A percentile compares a stretch with the other conserved stretches of the same genome.
Conservation (phyloP, 2,329 filamentous ascomycete genomes). For the Hypoxylon sp. region DNA sequence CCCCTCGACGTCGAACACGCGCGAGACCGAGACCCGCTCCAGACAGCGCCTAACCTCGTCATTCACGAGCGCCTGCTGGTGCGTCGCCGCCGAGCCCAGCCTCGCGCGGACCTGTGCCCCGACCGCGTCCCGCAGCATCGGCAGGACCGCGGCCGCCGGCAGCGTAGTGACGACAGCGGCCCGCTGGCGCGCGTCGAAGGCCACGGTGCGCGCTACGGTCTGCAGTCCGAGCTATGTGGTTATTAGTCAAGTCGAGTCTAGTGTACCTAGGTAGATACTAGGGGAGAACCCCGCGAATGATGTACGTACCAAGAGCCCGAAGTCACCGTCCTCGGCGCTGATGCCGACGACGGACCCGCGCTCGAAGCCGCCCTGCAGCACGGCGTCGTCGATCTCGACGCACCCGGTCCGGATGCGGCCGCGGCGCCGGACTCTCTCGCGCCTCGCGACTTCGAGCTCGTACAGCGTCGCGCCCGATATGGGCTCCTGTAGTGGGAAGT, state of each 20-base stretch:
- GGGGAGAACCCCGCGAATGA: no score
- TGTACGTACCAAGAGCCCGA: constrained; percentile 55
- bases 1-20: constrained; percentile 66
- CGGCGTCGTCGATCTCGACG: constrained; percentile 56
- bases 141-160: constrained; percentile 51
- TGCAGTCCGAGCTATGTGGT: constrained; percentile 55
- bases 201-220: constrained; percentile 53
- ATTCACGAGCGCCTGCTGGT: constrained; percentile 22
- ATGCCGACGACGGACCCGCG: constrained; percentile 62
- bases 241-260: no score
- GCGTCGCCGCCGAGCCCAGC: constrained; percentile 23
- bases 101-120: constrained; percentile 45
- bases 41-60: constrained; percentile 50
- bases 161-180: constrained; percentile 60
- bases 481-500: constrained; percentile 53
- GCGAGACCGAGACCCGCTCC: constrained; percentile 60
- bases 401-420: constrained; percentile 55
- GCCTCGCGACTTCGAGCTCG: constrained; percentile 49
- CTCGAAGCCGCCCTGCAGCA: constrained; percentile 57
- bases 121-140: constrained; percentile 52
- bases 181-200: constrained; percentile 28
- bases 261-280: no score
- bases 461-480: constrained; percentile 55
- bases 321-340: constrained; percentile 60
- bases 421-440: constrained; percentile 42